These are phyloP conservation scores for Dactylellina leptospora DNA, from an alignment of 2,329 filamentous ascomycete genomes.

Conservation along the genomic window DNA sequence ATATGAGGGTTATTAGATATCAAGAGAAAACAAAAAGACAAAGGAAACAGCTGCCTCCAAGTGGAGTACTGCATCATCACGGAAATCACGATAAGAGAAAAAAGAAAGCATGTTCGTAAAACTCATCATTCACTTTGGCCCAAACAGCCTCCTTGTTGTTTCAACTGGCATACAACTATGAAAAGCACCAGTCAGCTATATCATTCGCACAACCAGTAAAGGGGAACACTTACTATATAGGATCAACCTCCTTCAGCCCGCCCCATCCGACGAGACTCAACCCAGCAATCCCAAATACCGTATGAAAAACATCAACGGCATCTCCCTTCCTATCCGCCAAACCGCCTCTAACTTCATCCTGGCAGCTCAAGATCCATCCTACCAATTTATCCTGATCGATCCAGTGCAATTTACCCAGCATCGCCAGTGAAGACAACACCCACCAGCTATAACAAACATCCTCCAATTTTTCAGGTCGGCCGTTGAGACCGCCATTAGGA, in stretches of 20 bases:
- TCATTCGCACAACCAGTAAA: not conserved
- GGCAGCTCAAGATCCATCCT: slow-evolving; percentile 83
- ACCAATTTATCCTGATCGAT: slow-evolving; percentile 84
- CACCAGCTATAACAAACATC: slow-evolving; percentile 99
- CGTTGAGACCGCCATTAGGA: slow-evolving; percentile 86
- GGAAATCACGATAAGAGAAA: slow-evolving; percentile 15
- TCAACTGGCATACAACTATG: slow-evolving; percentile 55
- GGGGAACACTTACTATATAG: slow-evolving; percentile 74
- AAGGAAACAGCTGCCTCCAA: slow-evolving; percentile 8
- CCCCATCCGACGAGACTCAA: slow-evolving; percentile 82
- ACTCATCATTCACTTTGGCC: slow-evolving; percentile 34
- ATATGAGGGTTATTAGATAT: slow-evolving; percentile 54
- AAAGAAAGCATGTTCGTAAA: not conserved
- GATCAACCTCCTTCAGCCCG: slow-evolving; percentile 81
- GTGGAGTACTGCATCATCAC: not conserved
- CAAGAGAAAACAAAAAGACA: slow-evolving; percentile 38
- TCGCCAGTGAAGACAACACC: slow-evolving; percentile 90
- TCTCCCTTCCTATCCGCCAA: slow-evolving; percentile 90
- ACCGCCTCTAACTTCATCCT: slow-evolving; percentile 84
- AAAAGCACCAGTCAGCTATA: slow-evolving; percentile 11
- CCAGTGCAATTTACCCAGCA: slow-evolving; percentile 89
- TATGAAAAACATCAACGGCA: slow-evolving; percentile 98
- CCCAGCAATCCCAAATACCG: slow-evolving; percentile 85
- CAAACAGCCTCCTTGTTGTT: slow-evolving; percentile 25
- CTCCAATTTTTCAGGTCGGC: slow-evolving; percentile 91